These are phyloP conservation scores for Globisporangium emineosum DNA, from an alignment of 352 stramenopile species.

Conservation along the genomic window DNA sequence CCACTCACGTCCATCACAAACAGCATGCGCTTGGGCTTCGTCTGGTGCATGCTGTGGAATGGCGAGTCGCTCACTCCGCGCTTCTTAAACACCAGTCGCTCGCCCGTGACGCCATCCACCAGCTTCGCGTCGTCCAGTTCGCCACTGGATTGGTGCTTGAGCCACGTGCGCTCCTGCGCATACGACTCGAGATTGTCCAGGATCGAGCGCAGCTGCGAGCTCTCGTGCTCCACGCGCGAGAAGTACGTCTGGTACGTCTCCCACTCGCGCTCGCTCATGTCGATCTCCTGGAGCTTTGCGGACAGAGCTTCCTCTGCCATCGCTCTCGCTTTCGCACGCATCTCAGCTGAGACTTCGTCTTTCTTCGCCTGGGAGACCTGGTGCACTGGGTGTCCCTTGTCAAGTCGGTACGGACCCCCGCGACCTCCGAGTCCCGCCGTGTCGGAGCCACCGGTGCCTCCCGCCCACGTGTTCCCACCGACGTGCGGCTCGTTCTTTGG, in stretches of 20 bases:
- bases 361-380: constrained; percentile 94
- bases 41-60: constrained; percentile 31
- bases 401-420: constrained; percentile 93
- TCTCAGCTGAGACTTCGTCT: constrained; percentile 89
- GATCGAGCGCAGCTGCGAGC: constrained; percentile 70
- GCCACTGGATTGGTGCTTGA: constrained; percentile 91
- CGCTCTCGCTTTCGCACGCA: constrained; percentile 48
- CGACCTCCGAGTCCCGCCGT: constrained; percentile 91
- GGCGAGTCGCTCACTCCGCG: constrained; percentile 73
- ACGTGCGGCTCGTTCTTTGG: constrained; percentile 93
- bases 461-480: constrained; percentile 94
- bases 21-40: constrained; percentile 77
- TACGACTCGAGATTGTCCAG: constrained; percentile 82
- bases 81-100: constrained; percentile 92
- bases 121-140: constrained; percentile 95
- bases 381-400: constrained; percentile 92
- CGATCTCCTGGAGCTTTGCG: constrained; percentile 67
- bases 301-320: constrained; percentile 78
- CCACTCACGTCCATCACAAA: constrained; percentile 94
- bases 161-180: constrained; percentile 88
- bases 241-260: constrained; percentile 79
- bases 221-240: constrained; percentile 69
- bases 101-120: constrained; percentile 91
- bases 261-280: constrained; percentile 84
- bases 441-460: constrained; percentile 91